phyloP scores from a whole-genome alignment of 108 stramenopile species.

The Stephanodiscus triporus region DNA sequence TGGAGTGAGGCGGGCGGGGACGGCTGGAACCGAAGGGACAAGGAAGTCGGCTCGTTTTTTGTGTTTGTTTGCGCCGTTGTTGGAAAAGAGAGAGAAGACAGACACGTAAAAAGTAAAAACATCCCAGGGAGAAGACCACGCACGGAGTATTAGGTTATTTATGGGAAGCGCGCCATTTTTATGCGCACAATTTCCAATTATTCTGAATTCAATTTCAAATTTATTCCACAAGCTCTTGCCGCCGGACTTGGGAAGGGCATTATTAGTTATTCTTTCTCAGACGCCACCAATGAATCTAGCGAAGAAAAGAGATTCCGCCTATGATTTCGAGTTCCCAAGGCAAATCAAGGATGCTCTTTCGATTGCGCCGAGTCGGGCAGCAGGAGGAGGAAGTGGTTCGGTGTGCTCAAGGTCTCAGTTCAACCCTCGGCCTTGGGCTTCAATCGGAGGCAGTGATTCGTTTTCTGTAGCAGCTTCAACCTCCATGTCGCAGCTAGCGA shows the following conservation, averaged over 20 bases:
- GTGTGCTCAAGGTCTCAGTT: slow-evolving; percentile 1
- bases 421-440: slow-evolving; percentile 12
- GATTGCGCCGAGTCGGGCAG: slow-evolving; percentile 7
- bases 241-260: too few relatives aligned
- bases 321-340: slow-evolving; percentile 17
- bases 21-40: too few relatives aligned
- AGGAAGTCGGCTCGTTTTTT: too few relatives aligned
- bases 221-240: not conserved
- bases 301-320: not conserved
- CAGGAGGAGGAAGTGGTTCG: slow-evolving; percentile 12
- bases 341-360: slow-evolving; percentile 21
- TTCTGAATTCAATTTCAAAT: not conserved
- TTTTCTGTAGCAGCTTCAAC: slow-evolving; percentile 11
- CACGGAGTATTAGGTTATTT: too few relatives aligned
- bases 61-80: too few relatives aligned
- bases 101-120: too few relatives aligned
- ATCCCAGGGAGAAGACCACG: too few relatives aligned
- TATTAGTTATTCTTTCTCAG: too few relatives aligned
- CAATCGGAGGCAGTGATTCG: slow-evolving; percentile 1
- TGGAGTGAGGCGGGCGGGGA: too few relatives aligned
- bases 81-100: too few relatives aligned
- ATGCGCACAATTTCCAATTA: not conserved
- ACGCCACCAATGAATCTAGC: not conserved
- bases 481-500: not conserved
- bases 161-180: not conserved